Evolutionary conservation across 2,329 filamentous ascomycete species (phyloP), one percentile per base, ranked within the genome.

Genomic region (Anisogramma anomala): DNA sequence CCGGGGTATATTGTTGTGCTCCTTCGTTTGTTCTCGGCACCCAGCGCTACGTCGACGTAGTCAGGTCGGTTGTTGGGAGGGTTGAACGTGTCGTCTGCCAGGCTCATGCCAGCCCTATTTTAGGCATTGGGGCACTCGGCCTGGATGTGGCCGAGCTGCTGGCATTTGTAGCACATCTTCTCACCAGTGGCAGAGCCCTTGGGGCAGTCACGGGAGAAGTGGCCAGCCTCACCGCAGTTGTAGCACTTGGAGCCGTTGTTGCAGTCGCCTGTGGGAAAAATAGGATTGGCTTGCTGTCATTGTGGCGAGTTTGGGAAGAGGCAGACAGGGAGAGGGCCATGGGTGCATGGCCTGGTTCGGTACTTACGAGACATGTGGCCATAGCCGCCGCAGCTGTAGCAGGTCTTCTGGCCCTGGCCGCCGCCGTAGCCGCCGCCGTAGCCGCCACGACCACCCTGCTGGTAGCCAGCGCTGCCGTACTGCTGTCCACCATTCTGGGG

Each of bases 191-290:
- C 77, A 46, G 84, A 84, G 68, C 94, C 89, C 62, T 89, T 88
- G 55, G 88, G 83, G 76, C 91, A 98, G 66, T 98, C 91, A 52
- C 89, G 84, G 52, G 84, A 93, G 63, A 95, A 79, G 67, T 96
- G 89, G 49, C 91, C 89, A 54, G 89, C 83, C 71, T 95, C 87
- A 58, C 77, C 77, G 54, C 91, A 96, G 79, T 95, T 95, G 80
- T 96, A 98, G 82, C 91, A 98, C 75, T 96, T 96, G 74, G 93
- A 89, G 58, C 91, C 91, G 65, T 96, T 93, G 56, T 89, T 93
- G 69, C 91, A 98, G 68, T 96, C 91, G 54, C 76, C 74, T 77
- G 43, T 15, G 5, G 7, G 1, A 19, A 18, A 36, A 36, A 54
- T 42, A 36, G 37, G 28, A 39, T 32, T 25, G 40, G 35, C 5